These are phyloP conservation scores for Gomphus bonarii DNA, from an alignment of 1,284 basidiomycete species.

Conservation along the genomic window DNA sequence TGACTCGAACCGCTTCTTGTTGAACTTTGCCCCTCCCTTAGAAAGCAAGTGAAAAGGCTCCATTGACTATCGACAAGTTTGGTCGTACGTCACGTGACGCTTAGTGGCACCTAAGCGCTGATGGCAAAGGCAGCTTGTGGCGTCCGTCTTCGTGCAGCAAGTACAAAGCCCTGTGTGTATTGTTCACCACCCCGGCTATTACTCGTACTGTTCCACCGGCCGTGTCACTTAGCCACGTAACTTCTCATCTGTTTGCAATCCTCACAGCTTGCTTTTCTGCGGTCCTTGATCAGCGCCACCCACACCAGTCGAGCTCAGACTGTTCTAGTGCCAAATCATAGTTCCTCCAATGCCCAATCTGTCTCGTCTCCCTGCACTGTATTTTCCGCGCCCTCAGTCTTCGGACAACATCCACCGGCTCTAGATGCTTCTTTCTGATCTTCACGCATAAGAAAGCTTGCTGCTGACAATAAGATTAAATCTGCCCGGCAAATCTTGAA, in stretches of 20 bases:
- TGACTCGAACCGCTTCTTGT: slow-evolving; percentile 65
- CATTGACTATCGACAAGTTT: slow-evolving; percentile 27
- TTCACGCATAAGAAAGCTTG: neutral
- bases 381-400: neutral
- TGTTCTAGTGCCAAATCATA: neutral
- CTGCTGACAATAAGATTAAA: neutral
- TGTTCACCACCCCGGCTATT: neutral
- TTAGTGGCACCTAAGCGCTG: too few species aligned
- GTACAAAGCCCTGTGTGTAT: neutral
- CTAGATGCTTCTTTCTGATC: neutral
- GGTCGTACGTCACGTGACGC: neutral
- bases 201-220: too few species aligned
- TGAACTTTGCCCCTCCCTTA: slow-evolving; percentile 65
- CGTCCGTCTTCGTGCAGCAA: slow-evolving; percentile 3
- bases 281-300: too few species aligned
- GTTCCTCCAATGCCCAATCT: neutral
- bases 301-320: neutral
- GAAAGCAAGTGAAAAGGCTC: slow-evolving; percentile 74
- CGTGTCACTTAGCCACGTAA: too few species aligned
- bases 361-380: neutral
- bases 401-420: neutral
- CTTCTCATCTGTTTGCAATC: too few species aligned
- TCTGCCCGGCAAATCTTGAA: neutral
- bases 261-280: too few species aligned
- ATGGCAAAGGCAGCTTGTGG: neutral